These are phyloP conservation scores for Agaricus blazei DNA, from an alignment of 768 basidiomycete genomes.

Conservation along the genomic window DNA sequence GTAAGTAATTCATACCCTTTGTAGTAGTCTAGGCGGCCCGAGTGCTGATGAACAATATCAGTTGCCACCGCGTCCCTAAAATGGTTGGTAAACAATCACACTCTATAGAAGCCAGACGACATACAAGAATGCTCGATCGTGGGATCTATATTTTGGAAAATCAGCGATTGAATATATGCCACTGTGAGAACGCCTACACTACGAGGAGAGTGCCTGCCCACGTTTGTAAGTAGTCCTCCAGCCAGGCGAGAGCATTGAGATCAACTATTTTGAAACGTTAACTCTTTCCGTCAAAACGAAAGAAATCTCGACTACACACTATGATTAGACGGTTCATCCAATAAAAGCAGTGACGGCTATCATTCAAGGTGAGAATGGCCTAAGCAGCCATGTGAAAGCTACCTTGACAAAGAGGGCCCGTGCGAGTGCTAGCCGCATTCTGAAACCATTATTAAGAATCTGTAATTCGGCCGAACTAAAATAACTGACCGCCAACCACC, in stretches of 20 bases:
- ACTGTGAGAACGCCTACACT: constrained; percentile 50
- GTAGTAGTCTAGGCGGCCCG: constrained; percentile 90
- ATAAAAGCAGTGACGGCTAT: constrained; percentile 68
- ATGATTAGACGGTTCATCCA: constrained; percentile 97
- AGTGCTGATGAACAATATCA: constrained; percentile 97
- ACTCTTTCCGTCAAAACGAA: not conserved
- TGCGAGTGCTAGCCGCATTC: constrained; percentile 95
- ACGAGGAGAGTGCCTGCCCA: constrained; percentile 91
- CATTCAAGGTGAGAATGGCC: not conserved
- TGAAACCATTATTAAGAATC: constrained; percentile 20
- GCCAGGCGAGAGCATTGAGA: constrained; percentile 94
- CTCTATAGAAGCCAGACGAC: constrained; percentile 14
- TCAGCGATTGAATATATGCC: constrained; percentile 3
- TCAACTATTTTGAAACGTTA: constrained; percentile 47
- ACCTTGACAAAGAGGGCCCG: constrained; percentile 96
- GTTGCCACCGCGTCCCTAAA: constrained; percentile 90
- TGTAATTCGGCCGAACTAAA: not conserved
- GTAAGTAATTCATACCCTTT: constrained; percentile 61
- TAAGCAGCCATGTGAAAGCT: constrained; percentile 4
- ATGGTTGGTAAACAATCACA: not conserved
- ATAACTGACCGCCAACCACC: constrained; percentile 86
- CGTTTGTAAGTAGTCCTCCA: constrained; percentile 95
- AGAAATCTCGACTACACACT: constrained; percentile 41
- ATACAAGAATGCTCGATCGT: constrained; percentile 94
- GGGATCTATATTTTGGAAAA: constrained; percentile 52